Evolutionary conservation across 306 rosid species (phyloP), one percentile per base, ranked within the genome.

Genomic region (Vigna radiata): DNA sequence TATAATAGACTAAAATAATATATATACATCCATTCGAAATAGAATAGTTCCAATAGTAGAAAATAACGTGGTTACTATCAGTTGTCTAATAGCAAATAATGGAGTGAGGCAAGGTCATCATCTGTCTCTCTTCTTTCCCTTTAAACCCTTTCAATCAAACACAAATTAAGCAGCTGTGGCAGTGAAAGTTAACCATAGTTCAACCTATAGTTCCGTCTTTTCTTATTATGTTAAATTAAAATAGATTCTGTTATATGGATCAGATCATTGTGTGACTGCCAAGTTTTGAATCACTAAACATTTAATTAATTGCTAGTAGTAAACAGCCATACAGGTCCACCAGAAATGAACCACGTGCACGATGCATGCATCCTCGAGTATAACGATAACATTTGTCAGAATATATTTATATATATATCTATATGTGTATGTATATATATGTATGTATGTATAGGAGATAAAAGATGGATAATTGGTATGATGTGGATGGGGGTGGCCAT

Each of bases 301-400:
- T 33, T 33, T 33, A 33, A 33, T 33, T 4, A 33, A 33, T 33
- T 33, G 37, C 37, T 5, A 33, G 6, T 33, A 33, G 37, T 33
- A 33, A 33, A 33, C 37, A 33, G 7, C 6, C 7, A 31, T 31
- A 31, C 6, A 31, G 36, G 36, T 31, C 36, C 36, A 31, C 36
- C 36, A 31, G 36, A 31, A 56, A 25, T 58, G 59, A 49, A 37
- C 49, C 76, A 81, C 68, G 44, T 37, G 72, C 64, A 13, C 7
- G 36, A 19, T 74, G 70, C 61, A 33, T 73, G 75, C 6, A 81
- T 25, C 80, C 60, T 79, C 41, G 41, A 60, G 66, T 60, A 60
- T 29, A 29, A 60, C 19, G 19, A 33, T 33, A 33, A 4, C 6
- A 33, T 1, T 33, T 33, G 5, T 33, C 37, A 33, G 7, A 33